Conservation (phyloP, 2,329 filamentous ascomycete genomes). For the Cadophora malorum region DNA sequence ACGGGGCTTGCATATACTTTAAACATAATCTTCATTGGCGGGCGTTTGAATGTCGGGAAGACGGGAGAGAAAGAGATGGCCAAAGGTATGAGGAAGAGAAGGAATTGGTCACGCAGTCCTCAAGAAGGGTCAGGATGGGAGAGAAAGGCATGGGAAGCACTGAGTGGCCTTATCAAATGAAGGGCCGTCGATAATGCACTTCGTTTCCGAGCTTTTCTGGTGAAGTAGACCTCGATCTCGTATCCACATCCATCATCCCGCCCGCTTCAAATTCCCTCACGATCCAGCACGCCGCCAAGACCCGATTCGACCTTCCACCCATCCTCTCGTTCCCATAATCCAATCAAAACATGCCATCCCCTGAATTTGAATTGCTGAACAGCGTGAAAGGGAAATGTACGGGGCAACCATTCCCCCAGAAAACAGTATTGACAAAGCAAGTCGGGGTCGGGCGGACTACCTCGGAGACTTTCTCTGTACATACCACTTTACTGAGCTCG, state of each 20-base stretch:
- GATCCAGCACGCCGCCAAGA: background rate
- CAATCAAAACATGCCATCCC: background rate
- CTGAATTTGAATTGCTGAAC: too few relatives aligned
- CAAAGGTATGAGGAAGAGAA: background rate
- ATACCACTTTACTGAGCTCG: background rate
- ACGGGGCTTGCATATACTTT: slow-evolving; percentile 26
- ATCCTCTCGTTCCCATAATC: background rate
- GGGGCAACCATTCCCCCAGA: background rate
- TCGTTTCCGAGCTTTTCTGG: too few relatives aligned
- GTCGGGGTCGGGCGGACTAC: background rate
- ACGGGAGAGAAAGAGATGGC: background rate
- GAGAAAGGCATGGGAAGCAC: too few relatives aligned
- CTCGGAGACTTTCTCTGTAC: too few relatives aligned
- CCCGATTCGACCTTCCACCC: background rate
- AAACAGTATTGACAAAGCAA: background rate
- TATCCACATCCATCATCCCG: too few relatives aligned
- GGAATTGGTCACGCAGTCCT: too few relatives aligned
- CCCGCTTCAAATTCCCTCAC: background rate
- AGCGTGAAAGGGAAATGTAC: background rate
- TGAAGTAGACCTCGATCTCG: too few relatives aligned
- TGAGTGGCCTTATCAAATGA: too few relatives aligned
- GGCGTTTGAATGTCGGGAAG: background rate
- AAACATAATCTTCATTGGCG: slow-evolving; percentile 22
- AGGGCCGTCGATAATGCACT: too few relatives aligned
- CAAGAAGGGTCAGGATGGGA: too few relatives aligned